Conservation (phyloP, 208 protist species). For the Acanthamoeba rhysodes region DNA sequence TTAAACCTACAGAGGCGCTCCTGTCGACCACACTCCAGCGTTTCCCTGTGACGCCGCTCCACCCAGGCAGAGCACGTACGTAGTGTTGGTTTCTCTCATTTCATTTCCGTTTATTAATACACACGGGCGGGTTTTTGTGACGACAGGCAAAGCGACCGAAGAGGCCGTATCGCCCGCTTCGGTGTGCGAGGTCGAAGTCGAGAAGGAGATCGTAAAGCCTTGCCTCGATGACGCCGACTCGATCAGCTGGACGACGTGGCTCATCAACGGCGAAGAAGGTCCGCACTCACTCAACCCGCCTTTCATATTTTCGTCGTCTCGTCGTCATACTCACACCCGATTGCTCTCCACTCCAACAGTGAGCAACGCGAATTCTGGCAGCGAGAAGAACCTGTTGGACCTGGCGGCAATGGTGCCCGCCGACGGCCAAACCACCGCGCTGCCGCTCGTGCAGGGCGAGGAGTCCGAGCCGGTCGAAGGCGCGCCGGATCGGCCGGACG, state of each 20-base stretch:
- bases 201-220: background rate
- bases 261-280: background rate
- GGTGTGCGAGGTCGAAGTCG: background rate
- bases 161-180: background rate
- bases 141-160: background rate
- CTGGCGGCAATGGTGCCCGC: no score
- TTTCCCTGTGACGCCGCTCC: background rate
- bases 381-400: no score
- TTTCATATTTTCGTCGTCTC: background rate
- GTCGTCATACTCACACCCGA: no score
- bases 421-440: background rate
- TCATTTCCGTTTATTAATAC: background rate
- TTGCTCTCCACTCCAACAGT: no score
- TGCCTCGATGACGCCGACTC: background rate
- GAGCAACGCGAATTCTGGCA: no score
- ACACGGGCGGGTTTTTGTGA: background rate
- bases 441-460: background rate
- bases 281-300: background rate
- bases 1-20: background rate
- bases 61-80: background rate
- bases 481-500: background rate
- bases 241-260: constrained; percentile 14
- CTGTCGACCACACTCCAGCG: constrained; percentile 15
- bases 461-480: background rate
- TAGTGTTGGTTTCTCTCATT: background rate